These are phyloP conservation scores for Magnolia officinalis DNA, from an alignment of 164 flowering plant genomes.

Conservation along the genomic window DNA sequence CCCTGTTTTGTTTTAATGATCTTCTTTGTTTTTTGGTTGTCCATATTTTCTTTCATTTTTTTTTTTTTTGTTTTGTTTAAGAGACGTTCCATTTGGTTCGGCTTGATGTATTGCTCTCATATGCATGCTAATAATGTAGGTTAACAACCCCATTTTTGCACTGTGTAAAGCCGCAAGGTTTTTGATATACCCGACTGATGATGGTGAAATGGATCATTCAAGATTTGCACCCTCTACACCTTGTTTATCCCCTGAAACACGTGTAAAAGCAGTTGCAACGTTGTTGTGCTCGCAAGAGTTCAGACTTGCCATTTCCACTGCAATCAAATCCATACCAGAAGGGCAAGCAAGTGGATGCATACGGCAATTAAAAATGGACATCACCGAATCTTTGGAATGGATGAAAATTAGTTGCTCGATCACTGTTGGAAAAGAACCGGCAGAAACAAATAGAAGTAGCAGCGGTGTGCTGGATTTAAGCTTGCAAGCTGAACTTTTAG, in stretches of 20 bases:
- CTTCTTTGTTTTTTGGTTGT: neutral
- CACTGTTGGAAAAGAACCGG: conserved; percentile 20
- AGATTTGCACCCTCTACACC: conserved; percentile 12
- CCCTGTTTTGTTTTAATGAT: neutral
- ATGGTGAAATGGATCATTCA: conserved; percentile 20
- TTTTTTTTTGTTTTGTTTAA: neutral
- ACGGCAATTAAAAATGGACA: conserved; percentile 44
- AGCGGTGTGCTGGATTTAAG: conserved; percentile 13
- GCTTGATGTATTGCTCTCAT: conserved; percentile 9
- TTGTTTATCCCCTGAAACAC: conserved; percentile 28
- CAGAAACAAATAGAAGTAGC: conserved; percentile 9
- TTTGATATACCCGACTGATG: conserved; percentile 20
- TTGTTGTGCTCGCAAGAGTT: conserved; percentile 55
- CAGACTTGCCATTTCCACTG: conserved; percentile 46
- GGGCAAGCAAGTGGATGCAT: conserved; percentile 76
- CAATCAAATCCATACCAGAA: conserved; percentile 72
- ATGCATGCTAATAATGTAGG: conserved; percentile 40
- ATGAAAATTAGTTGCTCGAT: conserved; percentile 32
- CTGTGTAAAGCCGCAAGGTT: conserved; percentile 68
- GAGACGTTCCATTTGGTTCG: neutral
- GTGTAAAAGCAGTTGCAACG: conserved; percentile 44
- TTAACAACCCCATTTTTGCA: conserved; percentile 52
- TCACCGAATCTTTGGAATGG: conserved; percentile 72
- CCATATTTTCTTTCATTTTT: neutral
- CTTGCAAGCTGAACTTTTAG: conserved; percentile 55